Percentiles rank a stretch among this genome's conserved stretches.
These are phyloP conservation scores for Davidsoniella eucalypti DNA, from an alignment of 2,329 filamentous ascomycete genomes.

Conservation along the genomic window DNA sequence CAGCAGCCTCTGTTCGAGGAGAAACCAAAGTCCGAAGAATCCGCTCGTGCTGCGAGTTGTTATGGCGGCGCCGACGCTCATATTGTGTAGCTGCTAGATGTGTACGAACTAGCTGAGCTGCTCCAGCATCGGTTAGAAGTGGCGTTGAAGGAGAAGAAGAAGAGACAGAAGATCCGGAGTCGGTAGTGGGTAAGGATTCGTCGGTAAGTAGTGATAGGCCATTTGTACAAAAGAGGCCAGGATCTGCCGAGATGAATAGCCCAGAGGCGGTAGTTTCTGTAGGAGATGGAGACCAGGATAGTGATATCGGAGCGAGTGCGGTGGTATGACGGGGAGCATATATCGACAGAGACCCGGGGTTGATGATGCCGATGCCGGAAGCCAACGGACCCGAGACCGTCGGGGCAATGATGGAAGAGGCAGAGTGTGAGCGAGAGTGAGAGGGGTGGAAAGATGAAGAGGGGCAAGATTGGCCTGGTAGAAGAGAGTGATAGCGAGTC, in stretches of 20 bases:
- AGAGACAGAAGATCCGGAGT: constrained; percentile 15
- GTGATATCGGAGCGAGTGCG: neutral
- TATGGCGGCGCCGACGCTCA: constrained; percentile 20
- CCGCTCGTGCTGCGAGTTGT: constrained; percentile 37
- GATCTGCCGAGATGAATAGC: constrained; percentile 29
- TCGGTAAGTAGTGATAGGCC: constrained; percentile 12
- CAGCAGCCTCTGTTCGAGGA: constrained; percentile 28
- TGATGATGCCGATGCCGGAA: too few species aligned
- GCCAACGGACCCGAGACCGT: neutral
- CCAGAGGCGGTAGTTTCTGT: constrained; percentile 36
- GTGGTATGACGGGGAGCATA: neutral
- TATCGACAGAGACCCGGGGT: neutral
- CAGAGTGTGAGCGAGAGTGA: neutral
- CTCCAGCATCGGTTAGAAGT: constrained; percentile 29
- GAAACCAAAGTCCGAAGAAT: constrained; percentile 42
- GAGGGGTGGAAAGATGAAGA: neutral
- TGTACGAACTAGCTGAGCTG: constrained; percentile 31
- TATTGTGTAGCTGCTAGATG: constrained; percentile 25
- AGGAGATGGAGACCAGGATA: constrained; percentile 6
- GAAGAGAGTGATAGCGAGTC: neutral
- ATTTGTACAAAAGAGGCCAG: constrained; percentile 11
- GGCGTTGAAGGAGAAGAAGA: constrained; percentile 19
- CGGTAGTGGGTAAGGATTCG: constrained; percentile 16
- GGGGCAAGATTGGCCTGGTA: neutral
- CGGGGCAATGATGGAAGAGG: neutral